Evolutionary conservation across 495 filamentous ascomycete genomes (phyloP).

Genomic region (Trichoderma orchidacearum): DNA sequence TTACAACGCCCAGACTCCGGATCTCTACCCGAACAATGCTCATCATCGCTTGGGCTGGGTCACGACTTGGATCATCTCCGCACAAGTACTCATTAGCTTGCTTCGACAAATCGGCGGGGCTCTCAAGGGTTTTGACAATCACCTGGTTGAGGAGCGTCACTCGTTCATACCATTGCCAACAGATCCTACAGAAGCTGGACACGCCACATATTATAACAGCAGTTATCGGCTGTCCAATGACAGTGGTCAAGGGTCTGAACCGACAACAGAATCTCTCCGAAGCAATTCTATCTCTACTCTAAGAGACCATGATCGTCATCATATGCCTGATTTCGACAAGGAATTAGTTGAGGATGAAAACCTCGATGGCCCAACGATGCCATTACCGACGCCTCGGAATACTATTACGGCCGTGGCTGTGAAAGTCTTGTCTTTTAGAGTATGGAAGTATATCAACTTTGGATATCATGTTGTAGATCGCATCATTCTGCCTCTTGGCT

Average conservation of each 20-base stretch:
- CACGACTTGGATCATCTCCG: slow-evolving; percentile 53
- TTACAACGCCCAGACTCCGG: slow-evolving; percentile 73
- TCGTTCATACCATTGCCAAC: slow-evolving; percentile 57
- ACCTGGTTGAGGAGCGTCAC: slow-evolving; percentile 23
- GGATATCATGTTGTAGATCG: slow-evolving; percentile 29
- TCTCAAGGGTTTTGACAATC: slow-evolving; percentile 9
- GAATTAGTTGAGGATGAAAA: slow-evolving; percentile 36
- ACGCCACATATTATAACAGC: slow-evolving; percentile 29
- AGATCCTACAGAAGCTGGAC: slow-evolving; percentile 45
- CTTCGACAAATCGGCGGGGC: slow-evolving; percentile 36
- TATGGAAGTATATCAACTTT: slow-evolving; percentile 27
- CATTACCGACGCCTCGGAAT: slow-evolving; percentile 9
- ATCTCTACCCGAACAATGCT: slow-evolving; percentile 77
- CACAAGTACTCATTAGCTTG: slow-evolving; percentile 56
- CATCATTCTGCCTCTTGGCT: slow-evolving; percentile 36
- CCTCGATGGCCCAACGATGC: slow-evolving; percentile 11
- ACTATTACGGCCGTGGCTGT: slow-evolving; percentile 17
- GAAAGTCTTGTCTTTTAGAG: slow-evolving; percentile 22
- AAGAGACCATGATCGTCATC: slow-evolving; percentile 35
- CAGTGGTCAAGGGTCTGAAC: slow-evolving; percentile 80
- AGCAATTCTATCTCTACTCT: slow-evolving; percentile 43
- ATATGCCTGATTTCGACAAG: slow-evolving; percentile 34
- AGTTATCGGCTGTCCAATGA: slow-evolving; percentile 63
- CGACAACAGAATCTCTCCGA: slow-evolving; percentile 48
- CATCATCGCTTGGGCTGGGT: slow-evolving; percentile 89